Evolutionary conservation across 2,329 filamentous ascomycete species (phyloP).

Genomic region (Ophioceras dolichostomum): DNA sequence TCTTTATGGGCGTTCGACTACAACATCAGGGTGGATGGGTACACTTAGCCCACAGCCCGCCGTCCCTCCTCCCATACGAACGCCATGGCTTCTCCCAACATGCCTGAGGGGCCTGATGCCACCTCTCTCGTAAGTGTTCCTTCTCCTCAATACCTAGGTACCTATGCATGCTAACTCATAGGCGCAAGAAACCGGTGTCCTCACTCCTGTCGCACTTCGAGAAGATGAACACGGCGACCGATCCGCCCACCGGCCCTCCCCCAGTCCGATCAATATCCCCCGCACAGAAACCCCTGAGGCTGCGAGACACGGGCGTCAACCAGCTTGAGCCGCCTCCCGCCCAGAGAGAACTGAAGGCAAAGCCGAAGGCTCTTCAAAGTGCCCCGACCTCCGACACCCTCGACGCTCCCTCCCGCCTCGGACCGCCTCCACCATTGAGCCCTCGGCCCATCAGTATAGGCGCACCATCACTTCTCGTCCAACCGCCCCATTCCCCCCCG

Average conservation of each 20-base stretch:
- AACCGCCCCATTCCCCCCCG: slow-evolving; percentile 59
- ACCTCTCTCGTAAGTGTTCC: slow-evolving; percentile 54
- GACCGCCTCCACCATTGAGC: slow-evolving; percentile 19
- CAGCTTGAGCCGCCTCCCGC: slow-evolving; percentile 19
- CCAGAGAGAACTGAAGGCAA: slow-evolving; percentile 18
- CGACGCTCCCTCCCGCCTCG: not conserved
- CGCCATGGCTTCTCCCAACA: slow-evolving; percentile 29
- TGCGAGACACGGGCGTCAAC: slow-evolving; percentile 26
- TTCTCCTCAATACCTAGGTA: no score
- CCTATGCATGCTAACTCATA: no score
- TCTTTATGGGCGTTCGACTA: not conserved
- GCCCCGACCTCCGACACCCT: not conserved
- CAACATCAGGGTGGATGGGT: slow-evolving; percentile 2
- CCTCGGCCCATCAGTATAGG: slow-evolving; percentile 22
- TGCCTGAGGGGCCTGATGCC: slow-evolving; percentile 54
- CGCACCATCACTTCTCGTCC: slow-evolving; percentile 55
- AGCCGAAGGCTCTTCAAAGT: slow-evolving; percentile 16
- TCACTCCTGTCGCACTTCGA: slow-evolving; percentile 73
- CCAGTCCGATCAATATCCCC: slow-evolving; percentile 19
- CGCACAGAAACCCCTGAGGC: slow-evolving; percentile 27
- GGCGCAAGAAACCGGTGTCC: slow-evolving; percentile 65
- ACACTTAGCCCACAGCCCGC: slow-evolving; percentile 1
- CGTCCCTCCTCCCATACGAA: slow-evolving; percentile 8
- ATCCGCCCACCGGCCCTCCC: slow-evolving; percentile 10
- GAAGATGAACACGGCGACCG: slow-evolving; percentile 48